A percentile compares a stretch with the other conserved stretches of the same genome.
These are phyloP conservation scores for Syncephalastrum racemosum DNA, from an alignment of 371 early-diverging fungal species.

Conservation along the genomic window DNA sequence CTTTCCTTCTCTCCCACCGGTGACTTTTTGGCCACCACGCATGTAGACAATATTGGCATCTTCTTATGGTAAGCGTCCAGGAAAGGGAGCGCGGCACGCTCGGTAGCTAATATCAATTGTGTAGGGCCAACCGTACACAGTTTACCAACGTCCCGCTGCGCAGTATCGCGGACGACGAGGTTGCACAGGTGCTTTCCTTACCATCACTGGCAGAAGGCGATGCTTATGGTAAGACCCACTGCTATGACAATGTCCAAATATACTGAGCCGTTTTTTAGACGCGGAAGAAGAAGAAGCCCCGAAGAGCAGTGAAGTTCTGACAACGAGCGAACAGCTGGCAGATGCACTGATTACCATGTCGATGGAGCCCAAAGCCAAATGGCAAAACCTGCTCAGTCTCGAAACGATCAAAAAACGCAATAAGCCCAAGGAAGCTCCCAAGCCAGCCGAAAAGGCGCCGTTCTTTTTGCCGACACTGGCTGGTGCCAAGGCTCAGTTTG, in stretches of 20 bases:
- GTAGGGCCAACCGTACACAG: slow-evolving; percentile 73
- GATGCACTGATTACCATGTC: slow-evolving; percentile 87
- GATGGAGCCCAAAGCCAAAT: slow-evolving; percentile 77
- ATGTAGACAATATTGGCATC: slow-evolving; percentile 89
- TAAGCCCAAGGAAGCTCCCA: slow-evolving; percentile 86
- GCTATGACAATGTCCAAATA: too few relatives aligned
- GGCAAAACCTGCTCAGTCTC: slow-evolving; percentile 87
- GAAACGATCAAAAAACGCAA: slow-evolving; percentile 94
- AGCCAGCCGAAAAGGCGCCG: slow-evolving; percentile 86
- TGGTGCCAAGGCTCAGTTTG: slow-evolving; percentile 72
- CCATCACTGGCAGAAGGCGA: slow-evolving; percentile 52
- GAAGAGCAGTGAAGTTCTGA: slow-evolving; percentile 16
- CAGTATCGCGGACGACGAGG: slow-evolving; percentile 62
- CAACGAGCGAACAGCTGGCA: slow-evolving; percentile 65
- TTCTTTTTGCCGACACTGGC: slow-evolving; percentile 89
- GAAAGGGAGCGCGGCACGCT: not conserved
- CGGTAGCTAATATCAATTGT: not conserved
- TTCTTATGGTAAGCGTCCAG: slow-evolving; percentile 70
- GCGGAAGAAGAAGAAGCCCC: slow-evolving; percentile 31
- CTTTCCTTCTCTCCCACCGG: slow-evolving; percentile 87
- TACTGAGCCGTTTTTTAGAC: not conserved
- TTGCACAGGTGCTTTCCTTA: slow-evolving; percentile 40
- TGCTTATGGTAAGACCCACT: slow-evolving; percentile 16
- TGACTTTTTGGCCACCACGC: slow-evolving; percentile 90
- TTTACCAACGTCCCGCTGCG: slow-evolving; percentile 68